Evolutionary conservation across 257 asterid species (phyloP).

Genomic region (Parsonsia alboflavescens): DNA sequence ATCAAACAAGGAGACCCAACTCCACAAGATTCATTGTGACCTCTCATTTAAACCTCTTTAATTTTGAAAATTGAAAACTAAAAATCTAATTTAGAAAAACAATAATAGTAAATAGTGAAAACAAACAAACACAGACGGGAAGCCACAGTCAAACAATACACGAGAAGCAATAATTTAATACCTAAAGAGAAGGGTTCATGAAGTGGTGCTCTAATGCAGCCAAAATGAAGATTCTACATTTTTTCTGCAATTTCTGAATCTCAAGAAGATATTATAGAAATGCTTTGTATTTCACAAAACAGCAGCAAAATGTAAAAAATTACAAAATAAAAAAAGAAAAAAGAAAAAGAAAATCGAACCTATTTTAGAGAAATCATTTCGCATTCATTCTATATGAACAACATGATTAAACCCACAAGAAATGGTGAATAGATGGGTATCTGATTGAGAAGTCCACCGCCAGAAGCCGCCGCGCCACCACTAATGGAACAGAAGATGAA

Average conservation of each 20-base stretch:
- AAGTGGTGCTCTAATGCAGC: background rate
- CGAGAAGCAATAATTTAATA: background rate
- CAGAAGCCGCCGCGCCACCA: background rate
- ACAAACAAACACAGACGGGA: background rate
- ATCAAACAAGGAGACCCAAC: background rate
- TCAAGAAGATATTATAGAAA: background rate
- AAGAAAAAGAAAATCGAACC: background rate
- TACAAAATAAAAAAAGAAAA: no score
- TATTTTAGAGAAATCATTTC: background rate
- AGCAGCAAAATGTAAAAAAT: background rate
- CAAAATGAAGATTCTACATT: background rate
- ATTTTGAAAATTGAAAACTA: background rate
- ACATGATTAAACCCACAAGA: constrained; percentile 1
- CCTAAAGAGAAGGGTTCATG: background rate
- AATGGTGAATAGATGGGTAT: background rate
- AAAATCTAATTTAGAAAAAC: background rate
- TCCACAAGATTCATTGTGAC: background rate
- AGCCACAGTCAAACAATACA: background rate
- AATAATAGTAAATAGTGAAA: background rate
- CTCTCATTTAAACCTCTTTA: background rate
- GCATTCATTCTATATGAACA: constrained; percentile 5
- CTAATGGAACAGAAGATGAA: background rate
- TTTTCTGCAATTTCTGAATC: background rate
- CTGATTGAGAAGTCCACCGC: background rate
- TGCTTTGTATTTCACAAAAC: background rate